These are phyloP conservation scores for Byssochlamys sp. DNA, from an alignment of 2,329 filamentous ascomycete genomes.

Conservation along the genomic window DNA sequence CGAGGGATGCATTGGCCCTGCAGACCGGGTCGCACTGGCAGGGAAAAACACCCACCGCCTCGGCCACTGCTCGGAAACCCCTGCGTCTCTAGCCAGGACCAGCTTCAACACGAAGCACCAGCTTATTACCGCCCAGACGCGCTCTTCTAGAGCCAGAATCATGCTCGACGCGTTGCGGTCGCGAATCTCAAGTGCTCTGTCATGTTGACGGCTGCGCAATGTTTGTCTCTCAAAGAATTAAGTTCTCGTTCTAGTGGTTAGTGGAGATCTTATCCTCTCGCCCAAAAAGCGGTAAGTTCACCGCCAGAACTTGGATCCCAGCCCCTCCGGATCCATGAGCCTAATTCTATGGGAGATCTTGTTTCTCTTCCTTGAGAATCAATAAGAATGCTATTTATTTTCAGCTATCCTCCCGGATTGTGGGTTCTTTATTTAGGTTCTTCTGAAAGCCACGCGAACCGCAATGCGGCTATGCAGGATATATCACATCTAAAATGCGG, in stretches of 20 bases:
- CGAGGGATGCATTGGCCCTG: neutral
- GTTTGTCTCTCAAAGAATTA: neutral
- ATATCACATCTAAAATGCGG: neutral
- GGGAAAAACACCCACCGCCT: slow-evolving; percentile 3
- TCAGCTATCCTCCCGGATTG: neutral
- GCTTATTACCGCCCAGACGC: neutral
- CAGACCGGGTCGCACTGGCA: neutral
- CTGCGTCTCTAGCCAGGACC: neutral
- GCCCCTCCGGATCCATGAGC: neutral
- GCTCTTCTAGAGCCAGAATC: neutral
- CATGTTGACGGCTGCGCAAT: neutral
- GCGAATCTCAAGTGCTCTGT: neutral
- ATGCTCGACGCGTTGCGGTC: neutral
- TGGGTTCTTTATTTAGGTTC: neutral
- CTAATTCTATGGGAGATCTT: neutral
- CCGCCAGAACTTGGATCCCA: neutral
- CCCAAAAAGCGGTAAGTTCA: neutral
- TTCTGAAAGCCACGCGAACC: neutral
- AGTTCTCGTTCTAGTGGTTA: neutral
- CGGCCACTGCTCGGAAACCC: slow-evolving; percentile 1
- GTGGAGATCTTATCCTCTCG: neutral
- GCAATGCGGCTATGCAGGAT: neutral
- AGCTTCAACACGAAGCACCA: neutral
- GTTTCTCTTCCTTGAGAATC: neutral
- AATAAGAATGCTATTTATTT: too few relatives aligned